These are phyloP conservation scores for Lepidium aucheri DNA, from an alignment of 345 rosid species.

Conservation along the genomic window DNA sequence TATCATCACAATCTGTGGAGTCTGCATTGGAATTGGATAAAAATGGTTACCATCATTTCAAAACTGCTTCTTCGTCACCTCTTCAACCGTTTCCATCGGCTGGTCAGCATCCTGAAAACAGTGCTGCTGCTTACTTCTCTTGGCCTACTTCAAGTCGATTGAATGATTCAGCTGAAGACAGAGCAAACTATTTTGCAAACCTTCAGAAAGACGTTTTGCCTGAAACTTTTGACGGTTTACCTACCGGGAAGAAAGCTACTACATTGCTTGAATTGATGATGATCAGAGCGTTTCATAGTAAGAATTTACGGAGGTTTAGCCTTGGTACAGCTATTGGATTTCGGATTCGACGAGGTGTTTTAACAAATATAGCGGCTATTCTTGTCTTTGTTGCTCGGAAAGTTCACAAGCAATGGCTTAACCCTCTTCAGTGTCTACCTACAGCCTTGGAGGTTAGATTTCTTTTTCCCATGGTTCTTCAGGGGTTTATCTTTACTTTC, in stretches of 20 bases:
- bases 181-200: constrained; percentile 65
- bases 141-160: constrained; percentile 71
- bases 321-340: constrained; percentile 81
- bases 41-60: constrained; percentile 39
- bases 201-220: constrained; percentile 75
- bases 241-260: constrained; percentile 63
- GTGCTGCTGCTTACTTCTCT: constrained; percentile 62
- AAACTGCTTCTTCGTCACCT: constrained; percentile 42
- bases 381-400: constrained; percentile 76
- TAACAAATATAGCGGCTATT: constrained; percentile 60
- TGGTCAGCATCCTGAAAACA: constrained; percentile 69
- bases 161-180: constrained; percentile 56
- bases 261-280: constrained; percentile 76
- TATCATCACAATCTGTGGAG: constrained; percentile 57
- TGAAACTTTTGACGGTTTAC: constrained; percentile 52
- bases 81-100: constrained; percentile 62
- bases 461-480: background rate
- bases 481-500: background rate
- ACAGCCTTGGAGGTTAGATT: constrained; percentile 60
- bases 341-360: constrained; percentile 57
- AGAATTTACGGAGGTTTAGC: constrained; percentile 61
- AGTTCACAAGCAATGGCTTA: constrained; percentile 79
- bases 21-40: constrained; percentile 58
- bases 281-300: constrained; percentile 77
- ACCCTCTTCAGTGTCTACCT: constrained; percentile 65